Conservation (phyloP, 768 basidiomycete genomes). For the Rhodocollybia butyracea region DNA sequence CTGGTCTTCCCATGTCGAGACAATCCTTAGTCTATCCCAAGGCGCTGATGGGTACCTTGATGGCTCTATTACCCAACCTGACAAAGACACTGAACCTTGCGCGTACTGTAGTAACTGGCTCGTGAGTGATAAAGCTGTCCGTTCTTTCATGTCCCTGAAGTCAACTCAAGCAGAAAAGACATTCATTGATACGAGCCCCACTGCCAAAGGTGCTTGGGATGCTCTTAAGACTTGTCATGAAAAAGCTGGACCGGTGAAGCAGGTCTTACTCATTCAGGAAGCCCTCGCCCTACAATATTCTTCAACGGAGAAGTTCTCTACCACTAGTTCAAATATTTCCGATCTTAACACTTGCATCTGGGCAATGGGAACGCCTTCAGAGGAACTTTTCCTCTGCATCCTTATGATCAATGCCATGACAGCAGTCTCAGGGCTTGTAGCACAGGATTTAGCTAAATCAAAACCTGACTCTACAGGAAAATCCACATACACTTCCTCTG, state of each 20-base stretch:
- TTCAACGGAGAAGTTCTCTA: not conserved
- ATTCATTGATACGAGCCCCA: not conserved
- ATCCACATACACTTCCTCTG: conserved; percentile 6
- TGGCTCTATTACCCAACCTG: not conserved
- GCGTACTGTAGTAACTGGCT: not conserved
- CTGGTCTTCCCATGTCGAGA: not conserved
- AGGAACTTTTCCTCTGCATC: conserved; percentile 12
- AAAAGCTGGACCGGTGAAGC: conserved; percentile 14
- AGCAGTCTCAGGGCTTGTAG: conserved; percentile 3
- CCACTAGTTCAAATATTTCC: not conserved
- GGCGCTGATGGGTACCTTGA: not conserved
- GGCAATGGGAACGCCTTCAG: conserved; percentile 15
- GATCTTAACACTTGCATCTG: conserved; percentile 14
- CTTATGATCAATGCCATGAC: conserved; percentile 14
- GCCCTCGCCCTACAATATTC: conserved; percentile 10
- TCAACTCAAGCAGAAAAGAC: not conserved
- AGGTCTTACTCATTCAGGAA: conserved; percentile 17
- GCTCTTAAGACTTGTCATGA: conserved; percentile 12
- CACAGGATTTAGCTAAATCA: conserved; percentile 14
- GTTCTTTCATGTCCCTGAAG: not conserved
- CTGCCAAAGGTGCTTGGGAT: conserved; percentile 8
- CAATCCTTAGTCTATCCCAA: not conserved
- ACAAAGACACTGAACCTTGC: not conserved
- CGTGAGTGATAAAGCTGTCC: not conserved
- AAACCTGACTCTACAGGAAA: conserved; percentile 27